Conservation (phyloP, 345 rosid species). For the Dovyalis caffra region DNA sequence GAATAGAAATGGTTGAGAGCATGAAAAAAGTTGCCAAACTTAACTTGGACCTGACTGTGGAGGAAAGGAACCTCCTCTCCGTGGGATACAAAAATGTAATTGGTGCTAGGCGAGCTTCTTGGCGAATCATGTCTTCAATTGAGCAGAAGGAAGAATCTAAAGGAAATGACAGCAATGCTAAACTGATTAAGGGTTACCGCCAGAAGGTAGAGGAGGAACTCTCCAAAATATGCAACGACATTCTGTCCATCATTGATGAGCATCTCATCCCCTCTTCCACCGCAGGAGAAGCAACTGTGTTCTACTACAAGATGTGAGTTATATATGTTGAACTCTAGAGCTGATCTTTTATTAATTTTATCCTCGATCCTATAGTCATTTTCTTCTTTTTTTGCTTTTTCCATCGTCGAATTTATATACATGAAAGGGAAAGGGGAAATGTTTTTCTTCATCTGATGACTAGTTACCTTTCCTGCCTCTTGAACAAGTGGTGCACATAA, state of each 20-base stretch:
- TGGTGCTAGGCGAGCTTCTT: constrained; percentile 89
- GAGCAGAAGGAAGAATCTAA: constrained; percentile 95
- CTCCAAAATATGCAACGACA: constrained; percentile 75
- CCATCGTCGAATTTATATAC: not conserved
- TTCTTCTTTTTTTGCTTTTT: not conserved
- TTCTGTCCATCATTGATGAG: constrained; percentile 77
- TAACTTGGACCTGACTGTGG: constrained; percentile 82
- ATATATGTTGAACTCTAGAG: not conserved
- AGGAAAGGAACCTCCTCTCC: constrained; percentile 94
- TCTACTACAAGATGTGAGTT: constrained; percentile 92
- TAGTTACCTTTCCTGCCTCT: constrained; percentile 4
- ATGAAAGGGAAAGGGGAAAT: not conserved
- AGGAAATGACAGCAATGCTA: constrained; percentile 83
- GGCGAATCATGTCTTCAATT: constrained; percentile 97
- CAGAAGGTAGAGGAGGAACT: constrained; percentile 96
- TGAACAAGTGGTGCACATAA: not conserved
- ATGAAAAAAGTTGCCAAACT: constrained; percentile 86
- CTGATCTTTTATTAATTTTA: not conserved
- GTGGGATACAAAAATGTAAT: constrained; percentile 96
- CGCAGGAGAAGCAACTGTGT: constrained; percentile 93
- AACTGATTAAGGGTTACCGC: constrained; percentile 73
- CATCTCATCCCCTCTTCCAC: constrained; percentile 78
- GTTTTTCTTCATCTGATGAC: not conserved
- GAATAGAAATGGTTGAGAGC: constrained; percentile 92
- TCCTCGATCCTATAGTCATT: not conserved